These are phyloP conservation scores for Solanum paucissectum DNA, from an alignment of 257 asterid genomes.

Conservation along the genomic window DNA sequence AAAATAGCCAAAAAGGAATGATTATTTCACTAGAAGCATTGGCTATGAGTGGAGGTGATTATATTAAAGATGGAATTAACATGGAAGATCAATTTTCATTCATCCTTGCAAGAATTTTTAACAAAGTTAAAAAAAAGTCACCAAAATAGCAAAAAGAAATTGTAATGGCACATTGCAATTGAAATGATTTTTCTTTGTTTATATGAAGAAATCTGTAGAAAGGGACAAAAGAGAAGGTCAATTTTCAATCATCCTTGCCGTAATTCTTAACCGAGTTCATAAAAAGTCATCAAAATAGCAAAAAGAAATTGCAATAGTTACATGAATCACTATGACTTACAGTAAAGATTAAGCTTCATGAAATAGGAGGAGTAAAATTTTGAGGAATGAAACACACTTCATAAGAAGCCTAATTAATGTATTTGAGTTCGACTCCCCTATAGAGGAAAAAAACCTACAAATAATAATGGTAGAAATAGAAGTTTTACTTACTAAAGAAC, in stretches of 20 bases:
- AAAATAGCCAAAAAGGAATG: not conserved
- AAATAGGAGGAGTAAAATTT: too few species aligned
- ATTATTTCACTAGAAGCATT: slow-evolving; percentile 33
- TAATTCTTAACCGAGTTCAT: not conserved
- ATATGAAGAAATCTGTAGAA: not conserved
- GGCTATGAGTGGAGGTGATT: slow-evolving; percentile 39
- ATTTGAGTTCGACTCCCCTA: too few species aligned
- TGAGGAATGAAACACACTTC: not conserved
- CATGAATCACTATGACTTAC: not conserved
- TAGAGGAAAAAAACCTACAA: too few species aligned
- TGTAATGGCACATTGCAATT: not conserved
- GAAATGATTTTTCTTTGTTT: not conserved
- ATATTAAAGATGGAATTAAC: slow-evolving; percentile 10
- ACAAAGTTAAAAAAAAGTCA: too few species aligned
- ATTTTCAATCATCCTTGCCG: not conserved
- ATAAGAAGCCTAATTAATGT: not conserved
- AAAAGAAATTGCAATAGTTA: not conserved
- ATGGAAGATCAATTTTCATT: not conserved
- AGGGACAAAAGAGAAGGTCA: not conserved
- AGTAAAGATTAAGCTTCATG: too few species aligned
- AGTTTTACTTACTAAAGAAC: too few species aligned
- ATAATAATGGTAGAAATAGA: too few species aligned
- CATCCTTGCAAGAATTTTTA: too few species aligned
- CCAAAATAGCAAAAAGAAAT: not conserved
- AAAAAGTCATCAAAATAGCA: not conserved